Evolutionary conservation across 1,139 yeast species (phyloP).

Genomic region (Candida sp.): DNA sequence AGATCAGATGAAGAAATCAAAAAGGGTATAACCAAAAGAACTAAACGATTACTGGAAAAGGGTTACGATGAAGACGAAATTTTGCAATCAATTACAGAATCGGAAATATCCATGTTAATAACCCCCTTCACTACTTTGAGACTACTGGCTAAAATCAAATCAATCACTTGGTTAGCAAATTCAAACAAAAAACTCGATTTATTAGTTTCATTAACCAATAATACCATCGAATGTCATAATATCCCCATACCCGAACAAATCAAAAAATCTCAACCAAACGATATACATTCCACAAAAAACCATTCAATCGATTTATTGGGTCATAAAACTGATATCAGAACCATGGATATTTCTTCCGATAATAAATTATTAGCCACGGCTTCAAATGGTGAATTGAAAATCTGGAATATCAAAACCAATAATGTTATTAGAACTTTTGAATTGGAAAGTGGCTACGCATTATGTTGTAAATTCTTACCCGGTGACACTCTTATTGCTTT

Average conservation of each 20-base stretch:
- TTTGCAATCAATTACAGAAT: slow-evolving; percentile 45
- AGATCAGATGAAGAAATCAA: slow-evolving; percentile 74
- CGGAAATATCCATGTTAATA: slow-evolving; percentile 56
- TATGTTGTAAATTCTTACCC: slow-evolving; percentile 80
- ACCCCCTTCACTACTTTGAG: slow-evolving; percentile 63
- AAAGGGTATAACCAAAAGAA: slow-evolving; percentile 76
- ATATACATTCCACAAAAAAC: slow-evolving; percentile 27
- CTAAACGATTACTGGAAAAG: slow-evolving; percentile 73
- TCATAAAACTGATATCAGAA: slow-evolving; percentile 85
- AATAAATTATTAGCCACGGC: slow-evolving; percentile 82
- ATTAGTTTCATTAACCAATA: slow-evolving; percentile 64
- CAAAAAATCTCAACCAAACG: slow-evolving; percentile 40
- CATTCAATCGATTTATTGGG: slow-evolving; percentile 74
- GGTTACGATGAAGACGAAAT: slow-evolving; percentile 63
- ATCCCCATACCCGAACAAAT: slow-evolving; percentile 47
- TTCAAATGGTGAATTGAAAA: slow-evolving; percentile 81
- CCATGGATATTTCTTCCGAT: slow-evolving; percentile 80
- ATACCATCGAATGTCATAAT: slow-evolving; percentile 68
- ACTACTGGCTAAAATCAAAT: slow-evolving; percentile 53
- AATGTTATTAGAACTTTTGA: slow-evolving; percentile 77
- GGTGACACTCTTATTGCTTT: slow-evolving; percentile 86
- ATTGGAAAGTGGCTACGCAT: slow-evolving; percentile 78
- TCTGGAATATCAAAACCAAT: slow-evolving; percentile 78
- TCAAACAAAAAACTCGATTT: slow-evolving; percentile 45
- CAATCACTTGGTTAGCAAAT: slow-evolving; percentile 52